Conservation (phyloP, 164 flowering plant genomes). For the Magnolia changhungtana region DNA sequence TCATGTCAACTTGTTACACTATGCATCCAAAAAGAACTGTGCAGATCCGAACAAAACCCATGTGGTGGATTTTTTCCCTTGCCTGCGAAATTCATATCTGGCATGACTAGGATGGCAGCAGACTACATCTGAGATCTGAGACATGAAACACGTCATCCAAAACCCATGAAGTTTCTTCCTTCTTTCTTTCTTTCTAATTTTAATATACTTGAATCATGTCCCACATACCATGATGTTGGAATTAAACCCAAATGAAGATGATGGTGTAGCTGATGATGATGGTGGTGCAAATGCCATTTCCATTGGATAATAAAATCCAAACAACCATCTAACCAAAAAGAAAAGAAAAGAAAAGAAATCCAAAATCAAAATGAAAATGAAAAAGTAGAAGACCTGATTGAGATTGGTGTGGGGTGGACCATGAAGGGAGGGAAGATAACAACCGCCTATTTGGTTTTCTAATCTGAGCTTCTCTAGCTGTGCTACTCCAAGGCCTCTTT, state of each 20-base stretch:
- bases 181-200: background rate
- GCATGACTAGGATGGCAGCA: background rate
- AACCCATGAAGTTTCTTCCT: background rate
- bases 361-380: background rate
- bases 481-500: slow-evolving; percentile 95
- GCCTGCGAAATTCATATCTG: background rate
- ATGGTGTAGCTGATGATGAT: background rate
- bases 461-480: slow-evolving; percentile 90
- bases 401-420: slow-evolving; percentile 26
- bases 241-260: slow-evolving; percentile 1
- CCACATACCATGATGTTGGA: slow-evolving; percentile 2
- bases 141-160: background rate
- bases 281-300: slow-evolving; percentile 33
- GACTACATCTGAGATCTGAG: background rate
- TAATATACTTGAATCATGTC: background rate
- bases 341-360: background rate
- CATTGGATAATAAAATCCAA: slow-evolving; percentile 10
- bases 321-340: background rate
- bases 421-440: slow-evolving; percentile 29
- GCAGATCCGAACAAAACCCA: background rate
- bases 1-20: background rate
- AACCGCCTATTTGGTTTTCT: slow-evolving; percentile 52
- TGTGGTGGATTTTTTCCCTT: background rate
- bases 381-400: slow-evolving; percentile 31
- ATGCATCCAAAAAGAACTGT: background rate